A percentile compares a stretch with the other conserved stretches of the same genome.
phyloP scores from a whole-genome alignment of 371 early-diverging fungal species.

The Rhizopus stolonifer region DNA sequence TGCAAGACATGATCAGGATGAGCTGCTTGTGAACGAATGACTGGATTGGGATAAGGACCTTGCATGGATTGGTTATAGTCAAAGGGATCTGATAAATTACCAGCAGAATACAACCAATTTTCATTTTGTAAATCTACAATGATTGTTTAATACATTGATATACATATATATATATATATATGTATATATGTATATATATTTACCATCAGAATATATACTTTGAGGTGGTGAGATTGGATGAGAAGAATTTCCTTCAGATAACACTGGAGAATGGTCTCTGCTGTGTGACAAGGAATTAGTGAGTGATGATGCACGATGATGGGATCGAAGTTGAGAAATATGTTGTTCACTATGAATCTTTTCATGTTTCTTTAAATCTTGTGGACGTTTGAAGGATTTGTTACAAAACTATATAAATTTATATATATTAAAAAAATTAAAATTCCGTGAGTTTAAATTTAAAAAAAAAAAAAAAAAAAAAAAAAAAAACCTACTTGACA shows the following conservation, averaged over 20 bases:
- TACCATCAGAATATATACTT: constrained; percentile 24
- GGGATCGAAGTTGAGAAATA: constrained; percentile 16
- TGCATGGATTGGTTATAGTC: constrained; percentile 3
- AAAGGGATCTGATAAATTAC: too few species aligned
- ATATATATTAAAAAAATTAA: too few species aligned
- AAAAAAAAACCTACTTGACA: too few species aligned
- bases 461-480: too few species aligned
- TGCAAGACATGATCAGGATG: constrained; percentile 15
- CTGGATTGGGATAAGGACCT: neutral
- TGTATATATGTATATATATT: too few species aligned
- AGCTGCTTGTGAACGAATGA: constrained; percentile 4
- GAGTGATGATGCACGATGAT: constrained; percentile 12
- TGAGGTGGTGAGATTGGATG: constrained; percentile 29
- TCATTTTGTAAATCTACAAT: constrained; percentile 8
- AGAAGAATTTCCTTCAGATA: constrained; percentile 11
- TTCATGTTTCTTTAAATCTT: constrained; percentile 90
- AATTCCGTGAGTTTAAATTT: too few species aligned
- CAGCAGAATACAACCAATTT: constrained; percentile 20
- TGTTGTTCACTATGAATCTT: constrained; percentile 69
- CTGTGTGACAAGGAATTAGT: constrained; percentile 23
- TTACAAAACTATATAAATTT: constrained; percentile 59
- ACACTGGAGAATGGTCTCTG: constrained; percentile 20
- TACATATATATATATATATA: too few species aligned
- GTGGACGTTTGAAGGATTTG: constrained; percentile 86
- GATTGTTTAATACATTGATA: too few species aligned